phyloP scores from a whole-genome alignment of 805 yeast genomes.

The Starmerella vitae region DNA sequence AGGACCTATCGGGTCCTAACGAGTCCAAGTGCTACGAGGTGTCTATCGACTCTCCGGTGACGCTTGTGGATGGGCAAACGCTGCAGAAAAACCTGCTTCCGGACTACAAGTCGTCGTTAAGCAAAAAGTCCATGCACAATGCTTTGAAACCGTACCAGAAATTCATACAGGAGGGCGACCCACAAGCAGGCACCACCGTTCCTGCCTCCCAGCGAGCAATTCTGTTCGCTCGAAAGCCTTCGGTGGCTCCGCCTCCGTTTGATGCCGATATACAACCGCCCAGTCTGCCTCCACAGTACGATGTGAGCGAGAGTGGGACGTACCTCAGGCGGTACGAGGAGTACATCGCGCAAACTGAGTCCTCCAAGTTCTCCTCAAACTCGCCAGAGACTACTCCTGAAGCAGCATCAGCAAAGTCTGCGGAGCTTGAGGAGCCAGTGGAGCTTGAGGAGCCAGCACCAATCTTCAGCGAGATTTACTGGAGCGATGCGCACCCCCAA shows the following conservation, averaged over 20 bases:
- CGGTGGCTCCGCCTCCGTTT: conserved; percentile 53
- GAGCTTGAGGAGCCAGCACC: conserved; percentile 8
- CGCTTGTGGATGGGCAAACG: conserved; percentile 55
- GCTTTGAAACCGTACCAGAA: conserved; percentile 17
- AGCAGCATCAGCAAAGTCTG: conserved; percentile 7
- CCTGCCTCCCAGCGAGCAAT: conserved; percentile 33
- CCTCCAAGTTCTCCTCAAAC: neutral
- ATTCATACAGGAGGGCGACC: conserved; percentile 15
- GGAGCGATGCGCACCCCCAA: conserved; percentile 15
- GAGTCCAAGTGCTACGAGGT: conserved; percentile 89
- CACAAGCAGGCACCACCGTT: conserved; percentile 2
- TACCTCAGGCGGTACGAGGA: conserved; percentile 19
- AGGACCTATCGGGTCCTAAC: conserved; percentile 34
- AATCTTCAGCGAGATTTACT: conserved; percentile 19
- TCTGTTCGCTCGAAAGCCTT: conserved; percentile 40
- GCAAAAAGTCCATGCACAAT: conserved; percentile 6
- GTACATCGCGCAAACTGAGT: conserved; percentile 6
- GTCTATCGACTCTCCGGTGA: conserved; percentile 88
- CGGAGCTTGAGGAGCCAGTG: conserved; percentile 3
- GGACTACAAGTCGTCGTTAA: conserved; percentile 21
- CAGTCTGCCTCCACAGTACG: conserved; percentile 26
- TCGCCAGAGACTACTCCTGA: too few species aligned
- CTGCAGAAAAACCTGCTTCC: conserved; percentile 28
- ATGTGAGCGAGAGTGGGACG: conserved; percentile 10
- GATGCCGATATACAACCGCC: conserved; percentile 34